Evolutionary conservation across 148 eudicot genomes (phyloP).

Genomic region (Fagopyrum tataricum): DNA sequence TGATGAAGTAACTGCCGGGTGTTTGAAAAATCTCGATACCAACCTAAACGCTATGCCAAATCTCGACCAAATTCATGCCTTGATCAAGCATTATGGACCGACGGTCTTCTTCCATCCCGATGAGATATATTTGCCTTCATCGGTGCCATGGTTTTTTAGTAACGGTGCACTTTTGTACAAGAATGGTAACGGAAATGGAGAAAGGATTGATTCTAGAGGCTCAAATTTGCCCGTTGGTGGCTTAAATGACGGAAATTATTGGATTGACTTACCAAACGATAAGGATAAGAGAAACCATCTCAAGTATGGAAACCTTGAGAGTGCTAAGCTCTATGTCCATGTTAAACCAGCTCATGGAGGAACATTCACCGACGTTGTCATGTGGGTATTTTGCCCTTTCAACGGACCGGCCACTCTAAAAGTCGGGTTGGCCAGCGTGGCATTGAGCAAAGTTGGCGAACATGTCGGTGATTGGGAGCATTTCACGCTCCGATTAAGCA

Average conservation of each 20-base stretch:
- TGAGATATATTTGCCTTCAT: slow-evolving; percentile 78
- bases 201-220: slow-evolving; percentile 58
- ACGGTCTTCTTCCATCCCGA: slow-evolving; percentile 82
- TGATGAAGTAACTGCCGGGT: slow-evolving; percentile 42
- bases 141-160: slow-evolving; percentile 85
- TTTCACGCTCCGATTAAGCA: slow-evolving; percentile 78
- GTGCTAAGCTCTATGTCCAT: slow-evolving; percentile 80
- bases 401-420: slow-evolving; percentile 83
- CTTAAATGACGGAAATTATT: slow-evolving; percentile 57
- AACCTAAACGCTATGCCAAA: slow-evolving; percentile 65
- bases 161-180: slow-evolving; percentile 68
- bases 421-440: slow-evolving; percentile 42
- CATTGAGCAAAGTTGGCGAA: slow-evolving; percentile 54
- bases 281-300: slow-evolving; percentile 35
- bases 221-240: slow-evolving; percentile 69
- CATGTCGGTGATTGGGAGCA: slow-evolving; percentile 98
- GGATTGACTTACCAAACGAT: slow-evolving; percentile 76
- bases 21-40: slow-evolving; percentile 62
- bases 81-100: slow-evolving; percentile 78
- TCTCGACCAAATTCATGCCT: slow-evolving; percentile 63
- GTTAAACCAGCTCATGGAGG: slow-evolving; percentile 93
- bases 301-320: slow-evolving; percentile 62
- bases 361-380: slow-evolving; percentile 77
- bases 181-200: slow-evolving; percentile 39
- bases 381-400: slow-evolving; percentile 97